phyloP scores from a whole-genome alignment of 1,139 yeast species.

The Arxiozyma slooffiae region DNA sequence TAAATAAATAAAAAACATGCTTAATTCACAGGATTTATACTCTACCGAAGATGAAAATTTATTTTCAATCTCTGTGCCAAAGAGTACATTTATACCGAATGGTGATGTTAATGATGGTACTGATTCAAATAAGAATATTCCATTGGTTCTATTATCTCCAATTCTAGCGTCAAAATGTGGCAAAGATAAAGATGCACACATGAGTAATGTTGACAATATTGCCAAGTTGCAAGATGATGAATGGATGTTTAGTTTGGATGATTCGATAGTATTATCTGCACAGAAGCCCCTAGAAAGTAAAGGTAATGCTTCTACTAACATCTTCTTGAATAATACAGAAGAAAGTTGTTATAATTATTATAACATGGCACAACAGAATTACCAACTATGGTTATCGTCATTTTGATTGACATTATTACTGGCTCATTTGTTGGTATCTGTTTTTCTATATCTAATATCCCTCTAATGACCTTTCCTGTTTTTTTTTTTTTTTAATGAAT shows the following conservation, averaged over 20 bases:
- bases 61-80: constrained; percentile 1
- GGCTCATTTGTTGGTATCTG: too few relatives aligned
- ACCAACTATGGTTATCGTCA: constrained; percentile 20
- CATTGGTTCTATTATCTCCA: constrained; percentile 1
- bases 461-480: too few relatives aligned
- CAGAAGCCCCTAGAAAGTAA: background rate
- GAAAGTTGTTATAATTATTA: background rate
- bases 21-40: background rate
- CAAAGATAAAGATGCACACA: too few relatives aligned
- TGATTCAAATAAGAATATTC: background rate
- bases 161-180: background rate
- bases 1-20: background rate
- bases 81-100: background rate
- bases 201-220: too few relatives aligned
- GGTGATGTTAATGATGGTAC: background rate
- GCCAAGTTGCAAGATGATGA: background rate
- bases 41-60: constrained; percentile 1
- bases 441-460: too few relatives aligned
- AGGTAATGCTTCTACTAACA: too few relatives aligned
- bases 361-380: constrained; percentile 23
- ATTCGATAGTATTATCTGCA: background rate
- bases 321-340: background rate
- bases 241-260: background rate
- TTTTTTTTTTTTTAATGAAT: too few relatives aligned
- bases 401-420: too few relatives aligned